phyloP scores from a whole-genome alignment of 2,329 filamentous ascomycete genomes.

The Pseudomassariella vexata region DNA sequence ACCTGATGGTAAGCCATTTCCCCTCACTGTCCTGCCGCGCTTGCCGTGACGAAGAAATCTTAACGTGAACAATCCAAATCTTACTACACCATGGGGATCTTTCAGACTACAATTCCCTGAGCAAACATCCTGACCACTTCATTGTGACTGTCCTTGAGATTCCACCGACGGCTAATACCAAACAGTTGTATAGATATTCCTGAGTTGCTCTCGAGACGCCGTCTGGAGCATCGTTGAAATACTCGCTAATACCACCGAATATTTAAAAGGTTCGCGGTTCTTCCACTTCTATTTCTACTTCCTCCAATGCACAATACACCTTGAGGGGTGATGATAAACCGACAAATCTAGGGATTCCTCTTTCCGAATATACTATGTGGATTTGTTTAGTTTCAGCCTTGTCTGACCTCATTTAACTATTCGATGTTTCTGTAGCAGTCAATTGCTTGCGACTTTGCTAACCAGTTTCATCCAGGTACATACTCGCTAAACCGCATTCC shows the following conservation, averaged over 20 bases:
- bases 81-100: conserved; percentile 52
- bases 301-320: conserved; percentile 11
- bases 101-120: conserved; percentile 50
- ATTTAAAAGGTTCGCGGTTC: conserved; percentile 46
- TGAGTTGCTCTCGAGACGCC: not conserved
- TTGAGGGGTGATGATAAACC: conserved; percentile 52
- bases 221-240: too few relatives aligned
- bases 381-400: conserved; percentile 65
- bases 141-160: too few relatives aligned
- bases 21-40: too few relatives aligned
- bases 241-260: too few relatives aligned
- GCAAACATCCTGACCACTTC: conserved; percentile 31
- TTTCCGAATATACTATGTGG: conserved; percentile 62
- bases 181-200: not conserved
- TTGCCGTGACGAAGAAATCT: conserved; percentile 37
- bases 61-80: conserved; percentile 61
- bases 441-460: conserved; percentile 24
- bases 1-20: too few relatives aligned
- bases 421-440: conserved; percentile 14
- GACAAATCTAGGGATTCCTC: conserved; percentile 62
- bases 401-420: conserved; percentile 44
- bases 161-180: conserved; percentile 10
- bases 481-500: conserved; percentile 7
- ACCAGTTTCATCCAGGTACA: conserved; percentile 38
- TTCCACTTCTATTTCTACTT: conserved; percentile 17